A percentile compares a stretch with the other conserved stretches of the same genome.
Evolutionary conservation across 75 land plant genomes (phyloP).

Genomic region (Cupressus sempervirens): DNA sequence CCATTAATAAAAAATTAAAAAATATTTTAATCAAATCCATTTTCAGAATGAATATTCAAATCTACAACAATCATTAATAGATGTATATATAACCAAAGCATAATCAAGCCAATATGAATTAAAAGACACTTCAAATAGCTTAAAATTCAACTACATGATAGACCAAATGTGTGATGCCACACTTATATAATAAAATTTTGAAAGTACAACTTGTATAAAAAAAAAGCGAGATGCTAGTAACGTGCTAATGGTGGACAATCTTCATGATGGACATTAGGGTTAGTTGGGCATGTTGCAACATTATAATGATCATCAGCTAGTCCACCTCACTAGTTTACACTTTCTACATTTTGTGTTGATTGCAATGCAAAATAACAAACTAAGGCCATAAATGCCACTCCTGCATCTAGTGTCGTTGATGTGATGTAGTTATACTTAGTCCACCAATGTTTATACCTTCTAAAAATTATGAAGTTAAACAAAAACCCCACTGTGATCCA

Average conservation of each 20-base stretch:
- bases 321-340: conserved; percentile 39
- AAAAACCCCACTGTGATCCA: conserved; percentile 33
- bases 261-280: conserved; percentile 17
- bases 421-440: conserved; percentile 41
- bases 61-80: no score
- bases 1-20: no score
- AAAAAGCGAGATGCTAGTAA: neutral
- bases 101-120: no score
- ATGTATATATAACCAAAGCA: no score
- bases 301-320: conserved; percentile 32
- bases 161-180: no score
- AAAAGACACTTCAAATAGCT: no score
- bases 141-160: no score
- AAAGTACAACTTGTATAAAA: neutral
- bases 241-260: conserved; percentile 29
- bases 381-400: conserved; percentile 41
- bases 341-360: neutral
- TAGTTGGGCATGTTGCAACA: conserved; percentile 44
- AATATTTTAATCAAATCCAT: no score
- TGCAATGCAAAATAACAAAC: conserved; percentile 23
- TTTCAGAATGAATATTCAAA: no score
- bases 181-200: neutral
- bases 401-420: conserved; percentile 49
- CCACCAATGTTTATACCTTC: conserved; percentile 46
- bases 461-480: conserved; percentile 40